phyloP scores from a whole-genome alignment of 2,329 filamentous ascomycete genomes.

The Pezicula rhizophila region DNA sequence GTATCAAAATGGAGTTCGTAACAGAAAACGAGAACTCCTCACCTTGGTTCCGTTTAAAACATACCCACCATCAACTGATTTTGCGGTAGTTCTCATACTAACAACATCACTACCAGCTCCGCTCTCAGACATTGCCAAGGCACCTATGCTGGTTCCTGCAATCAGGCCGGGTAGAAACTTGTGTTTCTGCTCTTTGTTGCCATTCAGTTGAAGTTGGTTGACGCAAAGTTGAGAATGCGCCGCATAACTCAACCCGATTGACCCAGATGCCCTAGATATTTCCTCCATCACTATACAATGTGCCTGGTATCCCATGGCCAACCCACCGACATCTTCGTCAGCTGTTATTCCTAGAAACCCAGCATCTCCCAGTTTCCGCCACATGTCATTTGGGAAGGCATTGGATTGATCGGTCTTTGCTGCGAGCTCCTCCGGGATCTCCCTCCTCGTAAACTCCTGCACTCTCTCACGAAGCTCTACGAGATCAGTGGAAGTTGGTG shows the following conservation, averaged over 20 bases:
- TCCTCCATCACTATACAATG: constrained; percentile 96
- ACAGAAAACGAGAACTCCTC: not conserved
- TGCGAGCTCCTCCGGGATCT: constrained; percentile 80
- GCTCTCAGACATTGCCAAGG: constrained; percentile 91
- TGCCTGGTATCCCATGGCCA: constrained; percentile 92
- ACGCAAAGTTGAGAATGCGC: constrained; percentile 95
- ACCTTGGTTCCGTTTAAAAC: constrained; percentile 70
- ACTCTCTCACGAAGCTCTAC: constrained; percentile 47
- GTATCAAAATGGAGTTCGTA: not conserved
- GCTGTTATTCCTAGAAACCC: constrained; percentile 90
- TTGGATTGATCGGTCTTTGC: constrained; percentile 78
- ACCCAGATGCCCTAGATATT: constrained; percentile 77
- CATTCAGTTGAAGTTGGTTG: constrained; percentile 93
- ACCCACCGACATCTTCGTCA: constrained; percentile 82
- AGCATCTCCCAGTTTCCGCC: constrained; percentile 86
- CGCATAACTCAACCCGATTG: constrained; percentile 85
- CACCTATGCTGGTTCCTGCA: constrained; percentile 74
- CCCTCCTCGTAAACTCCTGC: constrained; percentile 76
- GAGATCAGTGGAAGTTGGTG: constrained; percentile 44
- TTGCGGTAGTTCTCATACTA: constrained; percentile 85
- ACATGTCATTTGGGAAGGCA: constrained; percentile 85
- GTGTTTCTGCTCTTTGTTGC: constrained; percentile 69
- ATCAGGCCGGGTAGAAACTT: constrained; percentile 77
- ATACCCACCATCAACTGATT: constrained; percentile 76
- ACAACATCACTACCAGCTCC: constrained; percentile 90